Evolutionary conservation across 306 rosid genomes (phyloP).

Genomic region (Macrotyloma uniflorum): DNA sequence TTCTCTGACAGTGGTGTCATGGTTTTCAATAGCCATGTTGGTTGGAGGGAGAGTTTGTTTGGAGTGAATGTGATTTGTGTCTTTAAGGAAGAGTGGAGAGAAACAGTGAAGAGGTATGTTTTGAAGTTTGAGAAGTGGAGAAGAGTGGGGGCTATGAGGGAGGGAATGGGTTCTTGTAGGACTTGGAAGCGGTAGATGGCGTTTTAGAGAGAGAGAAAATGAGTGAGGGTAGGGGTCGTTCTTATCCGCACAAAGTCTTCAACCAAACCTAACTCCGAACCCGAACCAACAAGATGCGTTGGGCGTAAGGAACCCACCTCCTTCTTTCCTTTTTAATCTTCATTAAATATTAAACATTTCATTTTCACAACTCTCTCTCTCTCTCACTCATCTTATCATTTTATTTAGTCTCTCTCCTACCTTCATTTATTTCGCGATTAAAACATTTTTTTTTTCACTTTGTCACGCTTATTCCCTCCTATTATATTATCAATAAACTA

Average conservation of each 20-base stretch:
- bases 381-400: conserved; percentile 64
- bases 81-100: conserved; percentile 12
- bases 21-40: conserved; percentile 91
- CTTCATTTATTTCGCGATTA: conserved; percentile 20
- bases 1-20: conserved; percentile 76
- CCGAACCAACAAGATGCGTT: conserved; percentile 64
- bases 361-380: conserved; percentile 53
- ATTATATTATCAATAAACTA: not conserved
- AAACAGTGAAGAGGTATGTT: not conserved
- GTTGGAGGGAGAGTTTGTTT: not conserved
- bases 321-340: conserved; percentile 61
- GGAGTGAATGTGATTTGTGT: not conserved
- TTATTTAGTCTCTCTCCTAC: not conserved
- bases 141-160: conserved; percentile 56
- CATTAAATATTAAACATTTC: conserved; percentile 55
- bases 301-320: conserved; percentile 83
- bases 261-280: conserved; percentile 61
- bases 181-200: conserved; percentile 71
- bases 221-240: conserved; percentile 52
- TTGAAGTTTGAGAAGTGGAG: conserved; percentile 19
- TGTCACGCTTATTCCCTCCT: conserved; percentile 31
- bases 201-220: conserved; percentile 42
- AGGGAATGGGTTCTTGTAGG: conserved; percentile 77
- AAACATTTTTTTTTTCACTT: conserved; percentile 24
- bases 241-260: conserved; percentile 92